Evolutionary conservation across 2,329 filamentous ascomycete genomes (phyloP).

Genomic region (Aspergillus sp.): DNA sequence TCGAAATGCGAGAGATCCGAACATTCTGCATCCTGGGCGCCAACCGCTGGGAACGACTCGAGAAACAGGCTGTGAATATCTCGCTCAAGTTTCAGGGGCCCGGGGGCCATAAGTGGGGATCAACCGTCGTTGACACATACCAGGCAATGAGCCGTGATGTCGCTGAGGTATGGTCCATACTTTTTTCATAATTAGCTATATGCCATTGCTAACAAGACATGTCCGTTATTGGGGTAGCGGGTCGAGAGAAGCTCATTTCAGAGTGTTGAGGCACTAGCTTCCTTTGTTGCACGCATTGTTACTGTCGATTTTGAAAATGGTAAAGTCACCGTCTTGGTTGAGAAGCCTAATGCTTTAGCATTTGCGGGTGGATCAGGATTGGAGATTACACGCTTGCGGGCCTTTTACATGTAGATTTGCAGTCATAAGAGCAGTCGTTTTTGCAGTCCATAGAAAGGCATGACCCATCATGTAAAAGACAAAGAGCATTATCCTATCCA

Average conservation of each 20-base stretch:
- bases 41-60: not conserved
- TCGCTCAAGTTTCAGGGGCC: not conserved
- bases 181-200: not conserved
- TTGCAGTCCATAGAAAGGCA: too few species aligned
- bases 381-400: not conserved
- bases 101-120: not conserved
- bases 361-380: not conserved
- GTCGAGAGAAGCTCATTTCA: not conserved
- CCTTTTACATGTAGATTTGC: too few species aligned
- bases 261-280: not conserved
- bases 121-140: not conserved
- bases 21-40: not conserved
- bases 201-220: not conserved
- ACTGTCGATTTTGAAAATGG: not conserved
- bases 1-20: not conserved
- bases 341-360: not conserved
- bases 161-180: not conserved
- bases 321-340: not conserved
- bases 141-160: not conserved
- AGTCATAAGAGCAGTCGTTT: too few species aligned
- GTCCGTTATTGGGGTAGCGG: not conserved
- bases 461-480: too few species aligned
- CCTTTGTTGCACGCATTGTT: not conserved
- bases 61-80: not conserved
- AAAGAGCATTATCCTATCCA: too few species aligned